phyloP scores from a whole-genome alignment of 1,284 basidiomycete genomes.

The Malassezia arunalokei region DNA sequence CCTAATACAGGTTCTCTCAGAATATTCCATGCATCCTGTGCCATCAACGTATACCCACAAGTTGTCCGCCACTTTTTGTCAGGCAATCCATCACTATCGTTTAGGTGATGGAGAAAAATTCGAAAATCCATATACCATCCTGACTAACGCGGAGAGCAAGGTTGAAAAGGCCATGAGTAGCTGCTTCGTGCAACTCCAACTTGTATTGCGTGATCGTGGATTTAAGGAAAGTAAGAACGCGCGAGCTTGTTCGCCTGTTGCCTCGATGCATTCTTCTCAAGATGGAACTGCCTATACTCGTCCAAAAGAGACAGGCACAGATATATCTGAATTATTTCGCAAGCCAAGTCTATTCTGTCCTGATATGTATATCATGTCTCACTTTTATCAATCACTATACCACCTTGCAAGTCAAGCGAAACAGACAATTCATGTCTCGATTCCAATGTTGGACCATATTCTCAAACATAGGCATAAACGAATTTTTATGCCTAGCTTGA shows the following conservation, averaged over 20 bases:
- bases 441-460: constrained; percentile 8
- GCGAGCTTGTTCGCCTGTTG: background rate
- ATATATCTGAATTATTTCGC: background rate
- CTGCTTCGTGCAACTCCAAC: background rate
- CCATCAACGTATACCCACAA: background rate
- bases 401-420: constrained; percentile 25
- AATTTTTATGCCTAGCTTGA: constrained; percentile 9
- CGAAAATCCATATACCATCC: background rate
- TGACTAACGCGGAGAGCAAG: background rate
- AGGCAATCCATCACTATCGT: background rate
- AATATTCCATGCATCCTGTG: background rate
- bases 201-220: background rate
- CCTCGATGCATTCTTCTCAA: background rate
- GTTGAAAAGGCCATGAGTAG: background rate
- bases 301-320: background rate
- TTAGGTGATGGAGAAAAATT: background rate
- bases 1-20: background rate
- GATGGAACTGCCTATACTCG: background rate
- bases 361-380: constrained; percentile 25
- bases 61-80: background rate
- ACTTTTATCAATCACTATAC: constrained; percentile 28
- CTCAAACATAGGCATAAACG: background rate
- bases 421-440: constrained; percentile 9
- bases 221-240: background rate
- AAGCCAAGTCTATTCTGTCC: constrained; percentile 18